Conservation (phyloP, 2,329 filamentous ascomycete species). For the Fusarium sublunatum region DNA sequence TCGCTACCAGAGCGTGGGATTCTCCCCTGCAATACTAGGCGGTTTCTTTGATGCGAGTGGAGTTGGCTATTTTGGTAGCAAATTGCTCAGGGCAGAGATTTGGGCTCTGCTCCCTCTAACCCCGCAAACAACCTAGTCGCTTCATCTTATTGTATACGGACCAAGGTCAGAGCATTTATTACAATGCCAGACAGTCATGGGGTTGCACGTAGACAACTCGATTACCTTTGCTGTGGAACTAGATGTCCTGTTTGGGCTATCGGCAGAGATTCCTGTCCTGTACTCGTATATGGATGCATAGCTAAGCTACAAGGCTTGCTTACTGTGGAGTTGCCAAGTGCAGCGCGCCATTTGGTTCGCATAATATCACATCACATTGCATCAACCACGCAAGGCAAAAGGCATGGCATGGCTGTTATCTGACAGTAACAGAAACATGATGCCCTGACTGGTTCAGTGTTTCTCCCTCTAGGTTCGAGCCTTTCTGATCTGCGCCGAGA, state of each 20-base stretch:
- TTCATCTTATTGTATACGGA: slow-evolving; percentile 31
- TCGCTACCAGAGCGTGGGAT: slow-evolving; percentile 28
- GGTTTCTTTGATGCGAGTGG: slow-evolving; percentile 21
- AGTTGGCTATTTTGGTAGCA: slow-evolving; percentile 23
- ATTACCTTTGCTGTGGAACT: slow-evolving; percentile 14
- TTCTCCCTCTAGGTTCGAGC: slow-evolving; percentile 19
- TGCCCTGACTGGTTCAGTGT: slow-evolving; percentile 4
- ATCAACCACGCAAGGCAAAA: slow-evolving; percentile 22
- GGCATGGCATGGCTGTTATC: slow-evolving; percentile 11
- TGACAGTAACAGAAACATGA: slow-evolving; percentile 9
- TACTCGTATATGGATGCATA: neutral
- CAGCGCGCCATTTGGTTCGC: slow-evolving; percentile 20
- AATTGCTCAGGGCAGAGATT: slow-evolving; percentile 25
- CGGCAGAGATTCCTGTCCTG: slow-evolving; percentile 4
- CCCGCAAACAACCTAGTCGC: slow-evolving; percentile 33
- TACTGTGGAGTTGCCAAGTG: slow-evolving; percentile 27
- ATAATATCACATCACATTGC: slow-evolving; percentile 29
- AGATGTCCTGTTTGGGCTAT: slow-evolving; percentile 8
- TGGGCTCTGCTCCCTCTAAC: slow-evolving; percentile 19
- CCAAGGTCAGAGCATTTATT: slow-evolving; percentile 19
- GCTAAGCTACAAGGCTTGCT: slow-evolving; percentile 4
- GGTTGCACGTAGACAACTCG: slow-evolving; percentile 13
- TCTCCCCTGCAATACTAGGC: slow-evolving; percentile 20
- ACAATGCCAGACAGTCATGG: slow-evolving; percentile 17
- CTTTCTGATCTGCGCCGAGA: slow-evolving; percentile 19